Evolutionary conservation across 257 asterid genomes (phyloP).

Genomic region (Capsicum baccatum): DNA sequence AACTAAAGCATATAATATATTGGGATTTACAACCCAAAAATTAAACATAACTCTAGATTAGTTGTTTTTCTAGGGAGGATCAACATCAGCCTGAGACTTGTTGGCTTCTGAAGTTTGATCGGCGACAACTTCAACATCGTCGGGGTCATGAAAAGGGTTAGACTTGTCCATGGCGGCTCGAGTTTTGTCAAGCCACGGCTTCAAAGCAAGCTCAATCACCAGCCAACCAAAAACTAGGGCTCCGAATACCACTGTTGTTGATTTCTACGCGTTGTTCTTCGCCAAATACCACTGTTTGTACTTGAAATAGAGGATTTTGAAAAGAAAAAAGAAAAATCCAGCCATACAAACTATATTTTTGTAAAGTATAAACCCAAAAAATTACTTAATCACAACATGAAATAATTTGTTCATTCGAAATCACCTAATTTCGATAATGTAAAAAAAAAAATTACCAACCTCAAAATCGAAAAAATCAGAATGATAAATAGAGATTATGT

Average conservation of each 20-base stretch:
- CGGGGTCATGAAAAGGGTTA: slow-evolving; percentile 67
- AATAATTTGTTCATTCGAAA: too few species aligned
- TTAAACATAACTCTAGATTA: background rate
- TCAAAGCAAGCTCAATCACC: slow-evolving; percentile 75
- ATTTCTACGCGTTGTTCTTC: slow-evolving; percentile 49
- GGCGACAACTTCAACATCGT: slow-evolving; percentile 42
- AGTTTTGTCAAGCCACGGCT: slow-evolving; percentile 75
- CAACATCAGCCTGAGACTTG: background rate
- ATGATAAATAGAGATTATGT: too few species aligned
- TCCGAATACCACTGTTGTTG: slow-evolving; percentile 66
- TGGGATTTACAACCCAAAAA: background rate
- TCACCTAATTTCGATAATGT: too few species aligned
- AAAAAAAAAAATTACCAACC: too few species aligned
- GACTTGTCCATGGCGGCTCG: slow-evolving; percentile 67
- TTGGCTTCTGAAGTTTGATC: slow-evolving; percentile 16
- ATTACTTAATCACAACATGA: too few species aligned
- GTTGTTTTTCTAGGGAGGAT: background rate
- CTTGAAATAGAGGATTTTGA: too few species aligned
- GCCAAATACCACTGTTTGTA: background rate
- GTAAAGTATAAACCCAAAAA: too few species aligned
- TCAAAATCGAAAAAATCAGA: too few species aligned
- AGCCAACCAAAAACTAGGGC: slow-evolving; percentile 82
- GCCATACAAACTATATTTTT: too few species aligned
- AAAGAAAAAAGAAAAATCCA: too few species aligned
- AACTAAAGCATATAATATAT: too few species aligned